Base-by-base conservation (phyloP, 2,329 filamentous ascomycete species). In the Xylaria sp. region DNA sequence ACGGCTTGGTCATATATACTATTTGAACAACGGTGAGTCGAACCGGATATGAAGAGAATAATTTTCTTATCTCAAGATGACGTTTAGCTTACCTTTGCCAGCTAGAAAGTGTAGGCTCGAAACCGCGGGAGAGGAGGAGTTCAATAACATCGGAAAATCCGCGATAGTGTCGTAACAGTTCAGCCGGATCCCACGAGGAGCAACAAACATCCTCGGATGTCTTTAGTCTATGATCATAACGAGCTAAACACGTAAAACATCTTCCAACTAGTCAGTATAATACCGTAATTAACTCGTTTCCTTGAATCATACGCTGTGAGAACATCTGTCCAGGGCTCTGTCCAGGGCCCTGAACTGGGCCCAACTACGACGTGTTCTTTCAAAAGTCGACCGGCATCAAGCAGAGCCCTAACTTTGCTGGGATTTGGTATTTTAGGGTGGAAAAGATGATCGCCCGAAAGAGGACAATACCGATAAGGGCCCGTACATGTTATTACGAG, bases 61-160 rank as follows among this genome's bases (percentile, higher is more conserved):
- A n/a, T 17, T 15, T 9, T 57, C 11, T 11, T 40, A 26, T 13
- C 11, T 23, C 15, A 42, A 36, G 31, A 13, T 28, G 15, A 4
- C 2, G 28, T 38, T 49, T 20, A 17, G 59, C 67, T 44, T 42
- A 70, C 67, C n/a, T 23, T 40, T 64, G 17, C 65, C 67, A 70
- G 38, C 42, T 67, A 13, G 65, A 70, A 38, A 67, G 48, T 9
- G 23, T 46, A 10, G 67, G 60, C 23, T 51, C 4, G 38, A 67
- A 70, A 17, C 56, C 57, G 11, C 40, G 28, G 9, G 62, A 49
- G 15, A 67, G n/a, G 13, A 70, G 61, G 4, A 67, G 15, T 33
- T 59, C 20, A 4, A 56, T 31, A 13, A 59, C 33, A n/a, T 48
- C 28, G 26, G 46, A 61, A 33, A 46, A 58, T 40, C 63, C 61